Evolutionary conservation across 495 filamentous ascomycete genomes (phyloP), one percentile per base, ranked within the genome.

Genomic region (Parachaetomium inaequale): DNA sequence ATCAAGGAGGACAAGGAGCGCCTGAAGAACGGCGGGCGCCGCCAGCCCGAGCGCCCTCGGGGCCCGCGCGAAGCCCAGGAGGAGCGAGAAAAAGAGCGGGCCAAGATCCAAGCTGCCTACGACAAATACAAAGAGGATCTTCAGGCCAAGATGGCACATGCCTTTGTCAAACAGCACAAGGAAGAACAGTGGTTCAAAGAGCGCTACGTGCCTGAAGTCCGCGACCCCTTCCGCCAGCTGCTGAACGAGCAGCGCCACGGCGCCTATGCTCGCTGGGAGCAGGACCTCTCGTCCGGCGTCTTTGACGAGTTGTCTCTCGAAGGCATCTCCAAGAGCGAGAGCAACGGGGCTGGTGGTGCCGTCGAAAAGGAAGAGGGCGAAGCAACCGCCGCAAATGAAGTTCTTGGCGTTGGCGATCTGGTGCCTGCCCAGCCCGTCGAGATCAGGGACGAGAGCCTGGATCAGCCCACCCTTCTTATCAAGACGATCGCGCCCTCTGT

Each of bases 401-500:
- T 96, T 7, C 83, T 98, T 8, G 91, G 94, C 46, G 91, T 96
- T 34, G 89, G 91, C 31, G 93, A 97, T 73, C 74, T 97, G 53
- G 84, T 96, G 23, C 91, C 93, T 40, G 85, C 86, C 32, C 82
- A 82, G 65, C 90, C 87, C 47, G 88, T 87, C 56, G 91, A 96
- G 60, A 79, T 96, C 40, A 83, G 91, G 10, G 93, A 97, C 68
- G 90, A 96, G 59, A 86, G 85, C 50, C 79, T 91, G 19, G 84
- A 84, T 62, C 90, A 95, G 74, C 95, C 94, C 15, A 93, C 95
- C 1, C 80, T 99, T 28, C 83, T 99, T 45, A 96, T 99, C 78
- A 99, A 99, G 78, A 99, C 94, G 0, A 89, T 99, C 71, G 94
- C 95, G 14, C 95, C 94, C 4, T 93, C 93, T 63, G 95, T 99